phyloP scores from a whole-genome alignment of 108 stramenopile genomes.

The Skeletonema marinoi region DNA sequence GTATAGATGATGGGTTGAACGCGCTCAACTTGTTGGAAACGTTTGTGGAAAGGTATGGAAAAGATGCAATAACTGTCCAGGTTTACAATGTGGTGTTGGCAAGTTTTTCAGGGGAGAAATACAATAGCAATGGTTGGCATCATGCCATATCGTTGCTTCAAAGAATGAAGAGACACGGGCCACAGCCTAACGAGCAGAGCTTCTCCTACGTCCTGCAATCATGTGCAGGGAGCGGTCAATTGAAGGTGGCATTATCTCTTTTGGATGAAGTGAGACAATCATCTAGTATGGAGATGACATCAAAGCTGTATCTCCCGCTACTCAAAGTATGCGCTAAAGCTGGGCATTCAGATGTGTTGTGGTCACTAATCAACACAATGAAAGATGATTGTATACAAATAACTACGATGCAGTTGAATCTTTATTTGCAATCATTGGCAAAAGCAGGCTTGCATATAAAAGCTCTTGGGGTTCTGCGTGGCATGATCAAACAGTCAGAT shows the following conservation, averaged over 20 bases:
- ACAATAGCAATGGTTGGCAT: constrained; percentile 50
- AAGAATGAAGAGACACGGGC: constrained; percentile 50
- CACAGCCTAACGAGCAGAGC: constrained; percentile 52
- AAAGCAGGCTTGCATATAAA: constrained; percentile 1
- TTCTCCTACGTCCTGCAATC: constrained; percentile 55
- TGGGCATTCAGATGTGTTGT: constrained; percentile 39
- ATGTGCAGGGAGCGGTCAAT: constrained; percentile 48
- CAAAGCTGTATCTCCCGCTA: constrained; percentile 35
- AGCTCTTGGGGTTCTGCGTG: background rate
- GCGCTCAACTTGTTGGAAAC: constrained; percentile 21
- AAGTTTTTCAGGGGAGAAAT: background rate
- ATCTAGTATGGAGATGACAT: background rate
- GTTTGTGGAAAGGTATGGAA: constrained; percentile 22
- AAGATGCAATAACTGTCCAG: constrained; percentile 26
- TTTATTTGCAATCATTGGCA: constrained; percentile 9
- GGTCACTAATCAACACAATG: constrained; percentile 39
- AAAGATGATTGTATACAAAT: constrained; percentile 25
- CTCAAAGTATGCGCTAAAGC: constrained; percentile 45
- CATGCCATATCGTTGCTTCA: constrained; percentile 50
- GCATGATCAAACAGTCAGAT: background rate
- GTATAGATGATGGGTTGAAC: constrained; percentile 31
- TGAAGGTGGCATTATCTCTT: constrained; percentile 49
- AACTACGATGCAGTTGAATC: constrained; percentile 23
- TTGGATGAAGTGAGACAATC: constrained; percentile 38
- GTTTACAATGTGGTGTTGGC: constrained; percentile 31